Evolutionary conservation across 306 rosid genomes (phyloP), one percentile per base, ranked within the genome.

Genomic region (Lagenaria siceraria): DNA sequence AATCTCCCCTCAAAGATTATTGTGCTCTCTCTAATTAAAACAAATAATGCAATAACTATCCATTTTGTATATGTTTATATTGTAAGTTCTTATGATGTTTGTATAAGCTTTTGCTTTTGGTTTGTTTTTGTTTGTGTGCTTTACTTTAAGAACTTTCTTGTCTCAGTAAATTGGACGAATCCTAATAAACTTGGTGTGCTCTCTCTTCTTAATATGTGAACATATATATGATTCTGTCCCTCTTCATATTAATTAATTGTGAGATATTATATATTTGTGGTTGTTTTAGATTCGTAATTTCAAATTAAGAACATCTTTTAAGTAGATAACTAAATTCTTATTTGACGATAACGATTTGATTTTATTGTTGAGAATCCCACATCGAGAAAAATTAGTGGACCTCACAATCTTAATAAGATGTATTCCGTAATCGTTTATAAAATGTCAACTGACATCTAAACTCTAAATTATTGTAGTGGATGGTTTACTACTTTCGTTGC

Each of bases 1-100:
- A 84, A 69, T 56, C 55, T 75, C 79, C 84, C 8, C 48, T 86
- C 62, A 75, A 80, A 80, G 75, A 76, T 33, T 85, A 83, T 49
- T 83, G 85, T 76, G 88, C 86, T 21, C 48, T 21, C 48, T 83
- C 64, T 85, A 33, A 33, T 33, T 33, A 19, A 22, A 75, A 18
- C 35, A 36, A 36, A 63, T 1, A 61, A 46, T 46, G 51, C 55
- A 24, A 59, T 8, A 61, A 5, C 8, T 31, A 27, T 31, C 43
- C 12, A 31, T 2, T 65, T 12, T 64, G 10, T 64, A 36, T 66
- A 8, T 18, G 36, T 33, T 7, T 6, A 64, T 64, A 36, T 8
- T 64, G 4, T 22, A 64, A 18, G 15, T 36, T 61, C 21, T 21
- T 2, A 1, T 27, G 10, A 8, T 25, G 9, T 15, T 15, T 31